These are phyloP conservation scores for Exophiala alcalophila DNA, from an alignment of 2,329 filamentous ascomycete genomes.

Conservation along the genomic window DNA sequence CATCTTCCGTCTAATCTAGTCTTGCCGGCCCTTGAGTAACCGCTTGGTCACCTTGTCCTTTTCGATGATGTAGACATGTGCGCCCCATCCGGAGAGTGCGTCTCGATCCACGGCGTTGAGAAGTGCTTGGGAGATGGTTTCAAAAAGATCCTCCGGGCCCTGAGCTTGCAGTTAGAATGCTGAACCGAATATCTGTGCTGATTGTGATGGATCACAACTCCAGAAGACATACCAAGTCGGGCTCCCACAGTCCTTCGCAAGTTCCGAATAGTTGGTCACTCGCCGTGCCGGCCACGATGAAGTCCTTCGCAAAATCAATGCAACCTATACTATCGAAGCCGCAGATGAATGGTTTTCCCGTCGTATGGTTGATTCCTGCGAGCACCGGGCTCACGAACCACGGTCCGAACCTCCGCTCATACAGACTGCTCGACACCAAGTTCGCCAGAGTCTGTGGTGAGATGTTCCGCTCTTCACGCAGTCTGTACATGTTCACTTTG, in stretches of 20 bases:
- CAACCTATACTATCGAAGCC: constrained; percentile 99
- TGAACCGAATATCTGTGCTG: no score
- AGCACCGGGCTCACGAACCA: constrained; percentile 96
- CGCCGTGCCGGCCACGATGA: constrained; percentile 94
- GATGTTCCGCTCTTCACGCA: constrained; percentile 96
- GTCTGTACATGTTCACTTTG: constrained; percentile 99
- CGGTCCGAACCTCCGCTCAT: constrained; percentile 93
- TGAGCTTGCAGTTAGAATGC: constrained; percentile 37
- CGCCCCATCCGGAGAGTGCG: constrained; percentile 95
- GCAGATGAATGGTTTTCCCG: constrained; percentile 93
- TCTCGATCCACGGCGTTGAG: constrained; percentile 96
- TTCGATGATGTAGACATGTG: constrained; percentile 98
- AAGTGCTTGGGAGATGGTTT: constrained; percentile 94
- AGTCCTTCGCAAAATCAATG: constrained; percentile 99
- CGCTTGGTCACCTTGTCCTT: constrained; percentile 99
- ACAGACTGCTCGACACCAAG: constrained; percentile 83
- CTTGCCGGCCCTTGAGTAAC: constrained; percentile 95
- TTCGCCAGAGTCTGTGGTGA: constrained; percentile 93
- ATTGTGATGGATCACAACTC: no score
- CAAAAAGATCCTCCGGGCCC: constrained; percentile 92
- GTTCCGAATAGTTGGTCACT: constrained; percentile 98
- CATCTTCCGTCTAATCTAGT: no score
- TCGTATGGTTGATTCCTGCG: constrained; percentile 91
- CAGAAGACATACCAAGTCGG: constrained; percentile 73
- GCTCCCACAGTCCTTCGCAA: constrained; percentile 97